Base-by-base conservation (phyloP, 495 filamentous ascomycete species). In the Xylaria sp. region DNA sequence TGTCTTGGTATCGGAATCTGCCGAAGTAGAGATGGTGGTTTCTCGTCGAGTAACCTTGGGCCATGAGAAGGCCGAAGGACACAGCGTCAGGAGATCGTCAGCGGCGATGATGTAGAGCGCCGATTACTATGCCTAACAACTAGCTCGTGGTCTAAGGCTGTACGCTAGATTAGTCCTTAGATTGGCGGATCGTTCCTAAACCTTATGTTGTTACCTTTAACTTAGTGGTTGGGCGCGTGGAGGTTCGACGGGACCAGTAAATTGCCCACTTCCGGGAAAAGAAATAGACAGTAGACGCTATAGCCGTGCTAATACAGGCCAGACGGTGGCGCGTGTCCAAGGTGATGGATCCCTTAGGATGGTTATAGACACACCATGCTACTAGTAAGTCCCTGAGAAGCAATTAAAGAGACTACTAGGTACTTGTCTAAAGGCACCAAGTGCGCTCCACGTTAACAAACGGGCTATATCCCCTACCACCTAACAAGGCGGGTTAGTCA, bases 141-240 rank as follows among this genome's bases (percentile, higher is more conserved):
- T 43, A 41, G 58, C 19, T 24, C 41, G 33, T 21, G 40, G 4
- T 17, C 41, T 46, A 4, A 29, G 21, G 24, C 26, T 64, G 41
- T 33, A 64, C 41, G 61, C 61, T 46, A 46, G 21, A 48, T 31
- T 64, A 33, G 61, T 33, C 26, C n/a, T 29, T 7, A 19, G 29
- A 46, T 29, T 48, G 46, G 14, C 61, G 26, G 61, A 29, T 64
- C 41, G 61, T 44, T 35, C 61, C 61, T 48, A 26, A n/a, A 46
- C 29, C 26, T 44, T 15, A 33, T 46, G 40, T 24, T 48, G 41
- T 64, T 41, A 3, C 5, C 7, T 14, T 26, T 29, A 5, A 31
- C 41, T 9, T 11, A n/a, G 26, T n/a, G 61, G 61, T 46, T 48
- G 61, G 26, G 26, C 7, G 17, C 21, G 21, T 9, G 50, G 8